Percentiles rank a stretch among this genome's conserved stretches.
Evolutionary conservation across 768 basidiomycete genomes (phyloP).

Genomic region (Xerocomellus chrysenteron): DNA sequence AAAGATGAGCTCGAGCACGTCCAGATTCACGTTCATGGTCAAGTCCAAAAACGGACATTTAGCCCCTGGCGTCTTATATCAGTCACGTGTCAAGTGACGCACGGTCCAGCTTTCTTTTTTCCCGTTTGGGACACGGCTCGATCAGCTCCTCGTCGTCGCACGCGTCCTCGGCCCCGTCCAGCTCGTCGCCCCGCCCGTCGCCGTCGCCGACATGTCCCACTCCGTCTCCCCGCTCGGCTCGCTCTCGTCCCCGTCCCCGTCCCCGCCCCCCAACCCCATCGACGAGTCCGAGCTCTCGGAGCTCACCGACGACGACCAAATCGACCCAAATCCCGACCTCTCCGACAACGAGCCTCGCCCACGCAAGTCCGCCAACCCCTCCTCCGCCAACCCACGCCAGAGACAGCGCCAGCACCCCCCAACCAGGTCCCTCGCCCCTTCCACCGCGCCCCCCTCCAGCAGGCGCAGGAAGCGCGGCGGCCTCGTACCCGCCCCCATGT

Average conservation of each 20-base stretch:
- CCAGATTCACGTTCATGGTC: slow-evolving; percentile 66
- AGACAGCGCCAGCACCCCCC: slow-evolving; percentile 9
- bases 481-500: slow-evolving; percentile 78
- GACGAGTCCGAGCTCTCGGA: slow-evolving; percentile 78
- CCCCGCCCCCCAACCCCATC: slow-evolving; percentile 43
- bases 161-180: slow-evolving; percentile 10
- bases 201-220: slow-evolving; percentile 16
- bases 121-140: slow-evolving; percentile 16
- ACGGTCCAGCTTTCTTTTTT: slow-evolving; percentile 20
- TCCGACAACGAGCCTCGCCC: slow-evolving; percentile 26
- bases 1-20: slow-evolving; percentile 73
- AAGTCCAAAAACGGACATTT: not conserved
- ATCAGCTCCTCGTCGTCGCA: slow-evolving; percentile 25
- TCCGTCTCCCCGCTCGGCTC: slow-evolving; percentile 49
- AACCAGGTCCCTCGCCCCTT: not conserved
- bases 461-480: slow-evolving; percentile 58
- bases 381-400: slow-evolving; percentile 2
- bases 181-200: slow-evolving; percentile 2
- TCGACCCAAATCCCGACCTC: slow-evolving; percentile 27
- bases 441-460: slow-evolving; percentile 12
- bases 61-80: slow-evolving; percentile 3
- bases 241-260: slow-evolving; percentile 67
- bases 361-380: slow-evolving; percentile 5
- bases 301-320: slow-evolving; percentile 74
- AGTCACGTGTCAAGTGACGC: slow-evolving; percentile 20